Evolutionary conservation across 768 basidiomycete species (phyloP).

Genomic region (Roridomyces roridus): DNA sequence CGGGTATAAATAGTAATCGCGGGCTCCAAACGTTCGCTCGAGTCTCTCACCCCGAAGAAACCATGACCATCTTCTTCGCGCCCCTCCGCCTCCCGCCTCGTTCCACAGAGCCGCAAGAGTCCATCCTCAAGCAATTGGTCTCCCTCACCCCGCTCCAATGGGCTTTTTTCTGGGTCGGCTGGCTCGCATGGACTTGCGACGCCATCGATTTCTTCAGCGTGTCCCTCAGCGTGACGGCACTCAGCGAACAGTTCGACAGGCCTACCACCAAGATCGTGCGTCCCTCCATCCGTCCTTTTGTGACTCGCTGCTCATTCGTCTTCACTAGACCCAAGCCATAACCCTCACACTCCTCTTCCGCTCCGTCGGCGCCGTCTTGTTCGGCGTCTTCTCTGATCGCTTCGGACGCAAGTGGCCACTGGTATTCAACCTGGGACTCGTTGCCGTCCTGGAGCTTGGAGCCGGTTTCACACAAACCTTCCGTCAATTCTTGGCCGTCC

Average conservation of each 20-base stretch:
- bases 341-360: slow-evolving; percentile 94
- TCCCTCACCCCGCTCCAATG: slow-evolving; percentile 13
- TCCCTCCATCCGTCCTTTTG: neutral
- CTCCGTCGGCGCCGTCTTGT: slow-evolving; percentile 80
- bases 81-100: slow-evolving; percentile 21
- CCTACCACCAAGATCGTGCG: slow-evolving; percentile 47
- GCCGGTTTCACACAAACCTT: slow-evolving; percentile 84
- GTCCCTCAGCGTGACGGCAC: slow-evolving; percentile 57
- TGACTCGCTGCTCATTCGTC: neutral
- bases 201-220: slow-evolving; percentile 89
- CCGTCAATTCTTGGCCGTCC: slow-evolving; percentile 77
- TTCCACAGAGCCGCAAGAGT: slow-evolving; percentile 1
- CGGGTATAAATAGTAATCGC: no score
- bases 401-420: slow-evolving; percentile 96
- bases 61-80: slow-evolving; percentile 28
- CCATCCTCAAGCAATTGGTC: slow-evolving; percentile 2
- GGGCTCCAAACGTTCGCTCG: no score
- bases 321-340: slow-evolving; percentile 72
- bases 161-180: slow-evolving; percentile 41
- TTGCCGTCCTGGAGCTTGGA: slow-evolving; percentile 76
- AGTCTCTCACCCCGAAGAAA: neutral
- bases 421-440: slow-evolving; percentile 73
- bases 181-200: slow-evolving; percentile 88
- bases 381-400: slow-evolving; percentile 86
- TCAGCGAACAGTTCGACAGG: slow-evolving; percentile 55